phyloP scores from a whole-genome alignment of 495 filamentous ascomycete genomes.

The Copromyces sp. region DNA sequence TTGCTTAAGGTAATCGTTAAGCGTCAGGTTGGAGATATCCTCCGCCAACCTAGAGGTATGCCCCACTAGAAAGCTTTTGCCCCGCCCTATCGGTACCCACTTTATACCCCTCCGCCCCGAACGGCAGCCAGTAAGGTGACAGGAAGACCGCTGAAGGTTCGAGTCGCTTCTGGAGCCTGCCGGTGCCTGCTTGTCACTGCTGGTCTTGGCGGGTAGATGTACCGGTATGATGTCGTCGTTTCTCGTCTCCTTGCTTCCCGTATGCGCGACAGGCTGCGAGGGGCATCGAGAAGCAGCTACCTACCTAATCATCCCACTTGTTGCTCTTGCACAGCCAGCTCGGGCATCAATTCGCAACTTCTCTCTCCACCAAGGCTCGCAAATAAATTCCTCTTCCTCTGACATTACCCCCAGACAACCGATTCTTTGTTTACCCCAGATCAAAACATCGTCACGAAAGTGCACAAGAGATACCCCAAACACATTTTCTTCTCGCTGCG shows the following conservation, averaged over 20 bases:
- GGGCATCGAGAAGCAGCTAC: constrained; percentile 3
- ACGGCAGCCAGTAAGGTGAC: neutral
- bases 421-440: neutral
- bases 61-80: neutral
- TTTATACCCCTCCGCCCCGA: neutral
- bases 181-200: neutral
- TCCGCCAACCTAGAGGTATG: neutral
- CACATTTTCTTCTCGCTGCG: neutral
- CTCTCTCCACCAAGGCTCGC: neutral
- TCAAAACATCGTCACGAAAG: constrained; percentile 2
- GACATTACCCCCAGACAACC: neutral
- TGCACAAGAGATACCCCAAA: constrained; percentile 4
- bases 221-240: constrained; percentile 7
- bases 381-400: constrained; percentile 14
- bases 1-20: too few relatives aligned
- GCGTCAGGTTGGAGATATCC: neutral
- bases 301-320: constrained; percentile 9
- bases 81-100: neutral
- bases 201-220: too few relatives aligned
- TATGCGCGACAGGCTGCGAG: neutral
- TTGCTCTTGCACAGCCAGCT: constrained; percentile 1
- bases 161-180: constrained; percentile 14
- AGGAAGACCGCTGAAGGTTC: constrained; percentile 10
- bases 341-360: constrained; percentile 6
- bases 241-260: neutral